Base-by-base conservation (phyloP, 768 basidiomycete genomes). In the Dentipellis fragilis region DNA sequence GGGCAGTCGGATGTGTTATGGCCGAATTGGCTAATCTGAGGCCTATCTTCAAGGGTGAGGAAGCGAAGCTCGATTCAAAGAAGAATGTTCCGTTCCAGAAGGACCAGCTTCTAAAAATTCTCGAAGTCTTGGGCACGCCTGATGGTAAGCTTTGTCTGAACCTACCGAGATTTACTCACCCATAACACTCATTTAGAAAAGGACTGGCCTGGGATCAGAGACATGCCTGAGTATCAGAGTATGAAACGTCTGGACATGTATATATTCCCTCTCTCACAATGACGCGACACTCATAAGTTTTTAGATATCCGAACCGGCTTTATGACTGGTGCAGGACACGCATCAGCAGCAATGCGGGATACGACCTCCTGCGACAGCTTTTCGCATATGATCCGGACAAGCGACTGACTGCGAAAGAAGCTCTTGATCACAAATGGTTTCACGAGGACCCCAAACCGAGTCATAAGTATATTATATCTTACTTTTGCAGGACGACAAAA, bases 11-110 rank as follows among this genome's bases (percentile, higher is more conserved):
- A 0, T 99, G 96, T 67, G 97, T 99, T 46, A 87, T 95, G 72
- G 96, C 94, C 1, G 96, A 99, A 70, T 73, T 99, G 19, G 84
- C 96, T 1, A 93, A 90, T 58, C 71, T 98, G 49, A 74, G 95
- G 21, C 96, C 96, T 1, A 98, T 99, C 60, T 98, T 98, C 77
- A 99, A 99, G 67, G 96, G 95, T 9, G 96, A 99, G 68, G 96
- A 98, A 71, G 96, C 96, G 1, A 98, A 99, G 69, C 70, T 97
- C 45, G 96, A 98, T 67, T 83, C 86, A 23, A 95, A 97, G 76
- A 98, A 98, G 76, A 93, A 91, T 57, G 85, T 98, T 0, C 96
- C 96, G 0, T 99, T 98, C 68, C 96, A 99, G 67, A 78, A 86
- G 55, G 96, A 98, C 69, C 96, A 99, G 64, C 77, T 98, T 57